Conservation (phyloP, 257 asterid species). For the Penstemon newberryi region DNA sequence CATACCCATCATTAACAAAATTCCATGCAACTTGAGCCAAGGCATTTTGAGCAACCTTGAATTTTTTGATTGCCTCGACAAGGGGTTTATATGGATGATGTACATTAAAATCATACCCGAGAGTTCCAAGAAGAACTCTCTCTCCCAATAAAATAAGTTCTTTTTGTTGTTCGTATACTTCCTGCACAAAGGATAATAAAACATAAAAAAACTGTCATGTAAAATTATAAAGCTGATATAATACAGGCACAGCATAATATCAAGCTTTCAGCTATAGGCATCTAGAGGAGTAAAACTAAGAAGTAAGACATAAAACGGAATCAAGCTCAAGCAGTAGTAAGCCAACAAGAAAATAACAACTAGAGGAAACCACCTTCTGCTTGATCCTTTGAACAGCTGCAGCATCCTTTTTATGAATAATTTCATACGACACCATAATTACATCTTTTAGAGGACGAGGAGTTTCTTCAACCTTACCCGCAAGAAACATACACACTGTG, state of each 20-base stretch:
- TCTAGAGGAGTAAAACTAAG: neutral
- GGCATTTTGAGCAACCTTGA: slow-evolving; percentile 90
- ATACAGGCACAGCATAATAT: neutral
- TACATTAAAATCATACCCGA: slow-evolving; percentile 81
- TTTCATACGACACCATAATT: slow-evolving; percentile 84
- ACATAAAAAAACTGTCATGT: slow-evolving; percentile 19
- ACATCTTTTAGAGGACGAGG: slow-evolving; percentile 96
- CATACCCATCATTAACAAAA: slow-evolving; percentile 96
- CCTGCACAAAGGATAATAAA: slow-evolving; percentile 50
- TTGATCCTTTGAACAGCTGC: slow-evolving; percentile 80
- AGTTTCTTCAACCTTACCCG: slow-evolving; percentile 99
- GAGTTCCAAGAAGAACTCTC: slow-evolving; percentile 88
- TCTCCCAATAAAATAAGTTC: slow-evolving; percentile 81
- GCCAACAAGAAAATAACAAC: slow-evolving; percentile 1
- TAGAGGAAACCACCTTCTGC: slow-evolving; percentile 64
- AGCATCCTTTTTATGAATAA: slow-evolving; percentile 77
- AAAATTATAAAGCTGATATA: neutral
- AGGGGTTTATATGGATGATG: slow-evolving; percentile 95
- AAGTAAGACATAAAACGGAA: slow-evolving; percentile 9
- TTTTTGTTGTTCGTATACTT: slow-evolving; percentile 87
- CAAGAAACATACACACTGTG: slow-evolving; percentile 98
- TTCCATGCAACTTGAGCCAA: slow-evolving; percentile 99
- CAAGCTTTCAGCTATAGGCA: slow-evolving; percentile 7
- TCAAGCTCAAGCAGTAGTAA: slow-evolving; percentile 12
- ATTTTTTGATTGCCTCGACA: slow-evolving; percentile 86